A percentile compares a stretch with the other conserved stretches of the same genome.
These are phyloP conservation scores for Yamadazyma atmosphaerica DNA, from an alignment of 1,139 yeast species.

Conservation along the genomic window DNA sequence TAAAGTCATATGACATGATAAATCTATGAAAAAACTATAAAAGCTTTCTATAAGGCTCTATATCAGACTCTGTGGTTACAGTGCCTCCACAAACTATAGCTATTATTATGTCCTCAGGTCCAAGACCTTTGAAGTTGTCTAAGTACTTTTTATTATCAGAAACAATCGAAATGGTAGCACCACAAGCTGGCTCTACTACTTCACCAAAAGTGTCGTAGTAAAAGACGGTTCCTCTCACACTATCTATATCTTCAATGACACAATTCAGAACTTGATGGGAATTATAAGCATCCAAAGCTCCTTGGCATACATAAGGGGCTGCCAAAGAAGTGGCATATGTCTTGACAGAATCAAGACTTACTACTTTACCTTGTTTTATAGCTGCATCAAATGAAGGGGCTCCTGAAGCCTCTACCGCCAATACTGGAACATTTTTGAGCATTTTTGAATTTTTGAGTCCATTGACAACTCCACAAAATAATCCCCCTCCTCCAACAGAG, in stretches of 20 bases:
- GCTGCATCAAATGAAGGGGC: conserved; percentile 59
- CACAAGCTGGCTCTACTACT: conserved; percentile 75
- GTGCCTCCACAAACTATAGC: conserved; percentile 70
- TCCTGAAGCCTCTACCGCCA: conserved; percentile 61
- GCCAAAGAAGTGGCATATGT: conserved; percentile 66
- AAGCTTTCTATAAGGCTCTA: conserved; percentile 11
- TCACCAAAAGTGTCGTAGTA: conserved; percentile 51
- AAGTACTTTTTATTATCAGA: conserved; percentile 40
- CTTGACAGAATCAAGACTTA: conserved; percentile 45
- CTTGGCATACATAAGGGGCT: conserved; percentile 52
- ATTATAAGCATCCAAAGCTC: conserved; percentile 41
- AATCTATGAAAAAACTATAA: too few species aligned
- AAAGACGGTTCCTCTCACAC: conserved; percentile 49
- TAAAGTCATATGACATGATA: too few species aligned
- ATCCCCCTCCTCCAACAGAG: conserved; percentile 78
- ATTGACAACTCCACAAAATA: conserved; percentile 59
- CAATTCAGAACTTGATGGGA: conserved; percentile 25
- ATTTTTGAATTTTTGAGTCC: conserved; percentile 46
- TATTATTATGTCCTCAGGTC: conserved; percentile 51
- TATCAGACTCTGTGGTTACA: conserved; percentile 30
- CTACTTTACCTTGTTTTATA: conserved; percentile 43
- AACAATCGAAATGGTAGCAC: conserved; percentile 60
- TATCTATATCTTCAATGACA: conserved; percentile 53
- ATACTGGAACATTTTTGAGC: conserved; percentile 38
- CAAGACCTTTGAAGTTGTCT: conserved; percentile 30